Evolutionary conservation across 1,139 yeast genomes (phyloP).

Genomic region (Dujonia santamariae): DNA sequence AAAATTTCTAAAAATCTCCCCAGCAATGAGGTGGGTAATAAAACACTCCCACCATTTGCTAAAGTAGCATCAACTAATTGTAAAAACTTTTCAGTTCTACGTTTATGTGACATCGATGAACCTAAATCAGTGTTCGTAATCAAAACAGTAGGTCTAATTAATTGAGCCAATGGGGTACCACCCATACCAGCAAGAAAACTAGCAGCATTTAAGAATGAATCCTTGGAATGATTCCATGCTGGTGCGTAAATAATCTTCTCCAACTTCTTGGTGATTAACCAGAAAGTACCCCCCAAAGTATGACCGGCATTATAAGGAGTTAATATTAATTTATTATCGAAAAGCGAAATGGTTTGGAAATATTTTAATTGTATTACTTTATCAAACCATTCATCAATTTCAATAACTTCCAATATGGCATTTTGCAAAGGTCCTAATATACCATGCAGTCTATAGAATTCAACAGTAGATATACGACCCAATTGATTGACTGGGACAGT

Average conservation of each 20-base stretch:
- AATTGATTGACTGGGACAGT: slow-evolving; percentile 85
- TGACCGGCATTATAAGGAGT: slow-evolving; percentile 94
- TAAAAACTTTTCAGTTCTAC: slow-evolving; percentile 62
- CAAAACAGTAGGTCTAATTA: slow-evolving; percentile 79
- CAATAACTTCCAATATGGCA: slow-evolving; percentile 63
- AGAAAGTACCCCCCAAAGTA: slow-evolving; percentile 86
- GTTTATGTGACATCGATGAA: slow-evolving; percentile 60
- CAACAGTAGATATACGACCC: slow-evolving; percentile 84
- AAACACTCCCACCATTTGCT: slow-evolving; percentile 68
- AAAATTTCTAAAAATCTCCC: slow-evolving; percentile 80
- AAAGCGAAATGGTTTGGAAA: slow-evolving; percentile 67
- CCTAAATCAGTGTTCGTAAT: slow-evolving; percentile 78
- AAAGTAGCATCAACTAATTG: slow-evolving; percentile 65
- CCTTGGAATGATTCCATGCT: slow-evolving; percentile 93
- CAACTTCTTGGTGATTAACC: slow-evolving; percentile 72
- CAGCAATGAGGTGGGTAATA: slow-evolving; percentile 82
- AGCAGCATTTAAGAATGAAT: slow-evolving; percentile 81
- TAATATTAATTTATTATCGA: slow-evolving; percentile 59
- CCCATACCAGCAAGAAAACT: slow-evolving; percentile 52
- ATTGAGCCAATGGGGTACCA: slow-evolving; percentile 52
- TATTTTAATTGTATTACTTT: slow-evolving; percentile 67
- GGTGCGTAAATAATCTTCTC: slow-evolving; percentile 87
- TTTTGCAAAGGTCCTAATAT: slow-evolving; percentile 69
- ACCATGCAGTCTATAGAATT: slow-evolving; percentile 70
- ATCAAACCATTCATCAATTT: slow-evolving; percentile 79